phyloP scores from a whole-genome alignment of 2,329 filamentous ascomycete genomes.

The Fusarium beomiforme region DNA sequence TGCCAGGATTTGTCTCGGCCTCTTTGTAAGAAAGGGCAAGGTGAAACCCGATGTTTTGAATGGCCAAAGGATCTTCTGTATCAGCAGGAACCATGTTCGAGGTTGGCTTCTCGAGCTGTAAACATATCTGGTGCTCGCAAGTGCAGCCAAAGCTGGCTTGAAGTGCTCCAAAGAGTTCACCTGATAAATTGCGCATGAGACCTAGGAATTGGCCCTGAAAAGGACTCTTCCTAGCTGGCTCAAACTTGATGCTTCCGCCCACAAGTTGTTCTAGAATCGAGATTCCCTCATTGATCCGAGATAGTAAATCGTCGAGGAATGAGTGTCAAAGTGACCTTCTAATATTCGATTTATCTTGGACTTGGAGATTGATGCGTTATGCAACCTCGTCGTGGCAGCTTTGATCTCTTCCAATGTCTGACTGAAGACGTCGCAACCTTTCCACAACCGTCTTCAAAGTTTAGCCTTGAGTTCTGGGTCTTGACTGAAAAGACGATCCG shows the following conservation, averaged over 20 bases:
- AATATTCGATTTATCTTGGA: background rate
- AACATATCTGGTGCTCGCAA: background rate
- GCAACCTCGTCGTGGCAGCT: background rate
- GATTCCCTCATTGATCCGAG: background rate
- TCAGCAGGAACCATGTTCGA: background rate
- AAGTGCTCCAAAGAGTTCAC: background rate
- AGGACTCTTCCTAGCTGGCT: background rate
- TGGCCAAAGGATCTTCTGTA: too few species aligned
- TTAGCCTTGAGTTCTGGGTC: background rate
- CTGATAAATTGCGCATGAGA: background rate
- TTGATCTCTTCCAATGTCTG: background rate
- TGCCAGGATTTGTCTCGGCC: background rate
- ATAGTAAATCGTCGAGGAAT: background rate
- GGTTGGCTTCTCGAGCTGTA: background rate
- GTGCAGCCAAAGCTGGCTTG: background rate
- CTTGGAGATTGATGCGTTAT: background rate
- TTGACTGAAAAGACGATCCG: too few species aligned
- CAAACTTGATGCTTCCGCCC: background rate
- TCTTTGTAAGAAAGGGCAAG: background rate
- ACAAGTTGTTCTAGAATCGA: background rate
- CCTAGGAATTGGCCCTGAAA: background rate
- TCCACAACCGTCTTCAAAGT: background rate
- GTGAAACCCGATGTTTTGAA: background rate
- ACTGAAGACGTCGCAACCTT: background rate
- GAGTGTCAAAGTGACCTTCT: background rate